phyloP scores from a whole-genome alignment of 441 rosid species.

The Biscutella auriculata region DNA sequence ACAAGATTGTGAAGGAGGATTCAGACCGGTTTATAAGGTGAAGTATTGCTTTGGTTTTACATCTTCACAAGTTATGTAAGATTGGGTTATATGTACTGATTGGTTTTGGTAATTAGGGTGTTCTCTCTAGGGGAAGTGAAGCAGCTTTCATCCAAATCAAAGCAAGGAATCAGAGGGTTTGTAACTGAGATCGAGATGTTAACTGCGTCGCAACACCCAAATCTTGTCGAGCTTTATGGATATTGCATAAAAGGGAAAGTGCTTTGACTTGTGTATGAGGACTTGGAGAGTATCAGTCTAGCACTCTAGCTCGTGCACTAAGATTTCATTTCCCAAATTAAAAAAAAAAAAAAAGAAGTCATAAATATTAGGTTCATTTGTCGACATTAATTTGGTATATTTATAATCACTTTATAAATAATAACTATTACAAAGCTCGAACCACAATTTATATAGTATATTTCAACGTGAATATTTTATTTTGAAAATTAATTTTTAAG shows the following conservation, averaged over 20 bases:
- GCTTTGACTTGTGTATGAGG: constrained; percentile 39
- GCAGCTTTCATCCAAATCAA: constrained; percentile 46
- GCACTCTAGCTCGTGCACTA: constrained; percentile 40
- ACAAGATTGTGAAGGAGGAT: constrained; percentile 58
- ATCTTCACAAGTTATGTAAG: not conserved
- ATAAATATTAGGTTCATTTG: too few relatives aligned
- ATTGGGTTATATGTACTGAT: not conserved
- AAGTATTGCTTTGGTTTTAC: not conserved
- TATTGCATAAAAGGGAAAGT: constrained; percentile 48
- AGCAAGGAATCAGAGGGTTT: constrained; percentile 46
- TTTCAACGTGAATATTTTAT: too few relatives aligned
- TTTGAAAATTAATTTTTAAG: too few relatives aligned
- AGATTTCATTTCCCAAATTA: too few relatives aligned
- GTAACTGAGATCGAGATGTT: constrained; percentile 48
- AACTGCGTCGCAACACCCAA: constrained; percentile 41
- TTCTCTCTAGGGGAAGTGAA: constrained; percentile 41
- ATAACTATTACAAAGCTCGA: too few relatives aligned
- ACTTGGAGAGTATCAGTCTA: constrained; percentile 50
- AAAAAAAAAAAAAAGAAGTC: too few relatives aligned
- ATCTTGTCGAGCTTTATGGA: constrained; percentile 45
- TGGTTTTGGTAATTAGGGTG: constrained; percentile 29
- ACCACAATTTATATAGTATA: too few relatives aligned
- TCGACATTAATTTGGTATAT: too few relatives aligned
- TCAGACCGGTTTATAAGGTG: constrained; percentile 54
- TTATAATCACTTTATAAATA: too few relatives aligned